phyloP scores from a whole-genome alignment of 2,329 filamentous ascomycete species.

The Botrytis paeoniae region DNA sequence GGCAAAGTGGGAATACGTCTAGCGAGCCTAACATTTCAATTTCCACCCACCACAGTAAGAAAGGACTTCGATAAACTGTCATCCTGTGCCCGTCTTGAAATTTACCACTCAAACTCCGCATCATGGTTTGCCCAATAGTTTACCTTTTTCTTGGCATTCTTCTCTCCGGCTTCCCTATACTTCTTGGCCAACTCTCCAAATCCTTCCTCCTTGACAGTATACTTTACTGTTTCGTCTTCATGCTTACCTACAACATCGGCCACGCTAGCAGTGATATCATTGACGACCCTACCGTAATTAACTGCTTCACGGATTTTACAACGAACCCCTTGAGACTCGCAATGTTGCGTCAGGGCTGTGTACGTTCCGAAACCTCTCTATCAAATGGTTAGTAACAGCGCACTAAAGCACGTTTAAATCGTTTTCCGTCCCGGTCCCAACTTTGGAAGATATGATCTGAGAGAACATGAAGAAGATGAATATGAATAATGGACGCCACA shows the following conservation, averaged over 20 bases:
- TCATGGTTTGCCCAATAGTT: slow-evolving; percentile 8
- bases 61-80: no score
- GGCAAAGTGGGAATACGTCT: neutral
- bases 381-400: neutral
- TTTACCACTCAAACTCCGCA: slow-evolving; percentile 12
- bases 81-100: neutral
- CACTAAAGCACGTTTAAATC: neutral
- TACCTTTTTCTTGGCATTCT: slow-evolving; percentile 6
- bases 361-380: slow-evolving; percentile 41
- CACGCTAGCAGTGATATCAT: slow-evolving; percentile 42
- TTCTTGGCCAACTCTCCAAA: slow-evolving; percentile 1
- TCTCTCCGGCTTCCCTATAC: neutral
- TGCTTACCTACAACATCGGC: slow-evolving; percentile 33
- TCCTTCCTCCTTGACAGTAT: slow-evolving; percentile 28
- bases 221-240: slow-evolving; percentile 40
- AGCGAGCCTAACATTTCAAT: neutral
- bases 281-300: slow-evolving; percentile 41
- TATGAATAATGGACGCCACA: neutral
- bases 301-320: slow-evolving; percentile 46
- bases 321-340: slow-evolving; percentile 43
- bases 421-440: neutral
- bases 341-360: slow-evolving; percentile 47
- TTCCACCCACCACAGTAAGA: neutral
- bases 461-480: neutral
- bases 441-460: neutral